Percentiles rank a stretch among this genome's conserved stretches.
Conservation (phyloP, 2,329 filamentous ascomycete species). For the Sporothrix humicola region DNA sequence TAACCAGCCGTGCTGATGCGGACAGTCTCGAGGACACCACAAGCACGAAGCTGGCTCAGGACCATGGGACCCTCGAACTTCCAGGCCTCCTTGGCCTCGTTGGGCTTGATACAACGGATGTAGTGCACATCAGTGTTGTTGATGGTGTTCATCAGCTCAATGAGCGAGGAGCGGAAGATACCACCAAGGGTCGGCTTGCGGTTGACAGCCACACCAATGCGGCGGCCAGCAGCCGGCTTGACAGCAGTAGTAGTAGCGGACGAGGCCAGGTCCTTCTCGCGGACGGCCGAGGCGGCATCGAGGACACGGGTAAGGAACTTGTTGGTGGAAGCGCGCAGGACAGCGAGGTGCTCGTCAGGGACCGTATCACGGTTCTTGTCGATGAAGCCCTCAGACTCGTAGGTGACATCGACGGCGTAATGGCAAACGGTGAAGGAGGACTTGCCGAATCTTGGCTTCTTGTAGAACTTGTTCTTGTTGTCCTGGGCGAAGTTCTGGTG, state of each 20-base stretch:
- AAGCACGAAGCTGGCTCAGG: constrained; percentile 92
- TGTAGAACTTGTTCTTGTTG: constrained; percentile 96
- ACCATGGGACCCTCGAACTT: constrained; percentile 99
- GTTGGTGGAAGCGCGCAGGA: constrained; percentile 83
- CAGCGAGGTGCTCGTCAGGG: constrained; percentile 95
- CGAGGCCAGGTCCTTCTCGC: constrained; percentile 82
- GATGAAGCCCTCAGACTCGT: constrained; percentile 98
- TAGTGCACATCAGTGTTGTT: constrained; percentile 98
- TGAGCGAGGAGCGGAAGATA: constrained; percentile 97
- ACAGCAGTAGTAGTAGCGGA: constrained; percentile 72
- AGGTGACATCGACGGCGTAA: constrained; percentile 97
- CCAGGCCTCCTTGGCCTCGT: constrained; percentile 95
- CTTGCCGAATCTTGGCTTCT: constrained; percentile 97
- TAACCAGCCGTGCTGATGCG: constrained; percentile 97
- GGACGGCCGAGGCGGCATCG: constrained; percentile 81
- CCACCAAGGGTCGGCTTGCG: constrained; percentile 96
- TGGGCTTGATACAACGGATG: constrained; percentile 98
- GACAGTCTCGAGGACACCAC: constrained; percentile 97
- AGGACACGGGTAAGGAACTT: constrained; percentile 83
- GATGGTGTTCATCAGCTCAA: constrained; percentile 97
- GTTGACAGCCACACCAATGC: constrained; percentile 90
- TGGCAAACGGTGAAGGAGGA: constrained; percentile 98
- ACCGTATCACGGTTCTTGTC: constrained; percentile 99
- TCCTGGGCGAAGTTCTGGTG: constrained; percentile 90
- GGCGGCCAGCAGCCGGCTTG: constrained; percentile 79